phyloP scores from a whole-genome alignment of 768 basidiomycete genomes.

The Galerina sulciceps region DNA sequence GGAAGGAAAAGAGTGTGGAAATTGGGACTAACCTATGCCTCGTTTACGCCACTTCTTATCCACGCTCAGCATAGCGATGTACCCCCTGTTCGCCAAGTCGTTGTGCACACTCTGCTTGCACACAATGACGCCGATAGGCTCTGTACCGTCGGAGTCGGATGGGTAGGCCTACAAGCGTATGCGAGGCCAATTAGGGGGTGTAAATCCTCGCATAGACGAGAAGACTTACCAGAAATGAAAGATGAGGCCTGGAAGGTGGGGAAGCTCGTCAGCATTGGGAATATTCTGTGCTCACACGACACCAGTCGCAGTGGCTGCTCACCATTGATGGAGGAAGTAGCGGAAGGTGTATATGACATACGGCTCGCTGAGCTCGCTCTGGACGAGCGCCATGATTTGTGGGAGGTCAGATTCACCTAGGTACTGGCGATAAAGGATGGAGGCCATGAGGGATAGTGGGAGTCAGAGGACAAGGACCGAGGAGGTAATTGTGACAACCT shows the following conservation, averaged over 20 bases:
- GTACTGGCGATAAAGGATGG: constrained; percentile 74
- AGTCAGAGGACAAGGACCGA: constrained; percentile 17
- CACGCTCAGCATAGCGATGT: constrained; percentile 98
- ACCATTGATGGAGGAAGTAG: constrained; percentile 98
- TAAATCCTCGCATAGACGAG: not conserved
- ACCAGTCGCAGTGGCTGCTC: constrained; percentile 32
- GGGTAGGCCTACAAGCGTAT: constrained; percentile 57
- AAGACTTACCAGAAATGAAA: constrained; percentile 72
- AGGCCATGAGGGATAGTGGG: constrained; percentile 24
- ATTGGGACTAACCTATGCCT: constrained; percentile 79
- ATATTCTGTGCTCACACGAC: constrained; percentile 34
- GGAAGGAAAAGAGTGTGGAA: constrained; percentile 40
- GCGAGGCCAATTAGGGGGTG: not conserved
- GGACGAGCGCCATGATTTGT: constrained; percentile 85
- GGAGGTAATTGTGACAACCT: not conserved
- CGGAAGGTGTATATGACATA: constrained; percentile 97
- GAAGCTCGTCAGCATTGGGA: constrained; percentile 18
- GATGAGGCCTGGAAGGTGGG: constrained; percentile 73
- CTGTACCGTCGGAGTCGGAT: constrained; percentile 34
- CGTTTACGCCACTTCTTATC: constrained; percentile 82
- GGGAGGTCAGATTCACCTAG: constrained; percentile 77
- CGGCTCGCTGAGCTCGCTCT: constrained; percentile 93
- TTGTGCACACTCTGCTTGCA: constrained; percentile 95
- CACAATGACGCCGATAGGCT: constrained; percentile 89
- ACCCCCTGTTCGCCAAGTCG: constrained; percentile 80